phyloP scores from a whole-genome alignment of 768 basidiomycete species.

The Hortiboletus flavorubellus region DNA sequence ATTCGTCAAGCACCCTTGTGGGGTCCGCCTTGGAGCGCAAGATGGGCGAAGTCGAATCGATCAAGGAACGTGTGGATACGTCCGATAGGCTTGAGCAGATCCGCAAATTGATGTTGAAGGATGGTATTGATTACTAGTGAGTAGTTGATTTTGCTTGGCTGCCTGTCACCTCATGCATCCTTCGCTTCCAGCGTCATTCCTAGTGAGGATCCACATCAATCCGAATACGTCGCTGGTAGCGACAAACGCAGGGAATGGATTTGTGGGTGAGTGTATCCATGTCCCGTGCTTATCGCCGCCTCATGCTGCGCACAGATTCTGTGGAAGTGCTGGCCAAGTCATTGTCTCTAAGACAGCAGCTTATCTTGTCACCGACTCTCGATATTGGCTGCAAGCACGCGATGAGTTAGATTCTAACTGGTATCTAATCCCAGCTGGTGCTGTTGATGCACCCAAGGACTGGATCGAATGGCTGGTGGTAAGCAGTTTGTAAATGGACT shows the following conservation, averaged over 20 bases:
- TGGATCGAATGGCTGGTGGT: constrained; percentile 82
- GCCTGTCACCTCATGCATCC: constrained; percentile 5
- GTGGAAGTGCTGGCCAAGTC: constrained; percentile 67
- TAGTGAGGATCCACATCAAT: constrained; percentile 78
- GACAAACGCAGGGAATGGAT: constrained; percentile 80
- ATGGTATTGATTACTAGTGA: constrained; percentile 74
- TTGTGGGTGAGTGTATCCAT: constrained; percentile 54
- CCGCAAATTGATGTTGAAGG: constrained; percentile 62
- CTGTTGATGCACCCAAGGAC: constrained; percentile 51
- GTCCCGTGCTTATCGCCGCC: constrained; percentile 21
- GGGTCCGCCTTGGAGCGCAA: constrained; percentile 72
- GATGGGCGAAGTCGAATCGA: constrained; percentile 56
- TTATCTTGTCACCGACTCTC: constrained; percentile 75
- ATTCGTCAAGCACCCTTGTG: constrained; percentile 71
- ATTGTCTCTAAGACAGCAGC: constrained; percentile 64
- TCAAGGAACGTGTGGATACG: constrained; percentile 55
- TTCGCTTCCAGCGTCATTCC: constrained; percentile 58
- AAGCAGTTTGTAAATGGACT: constrained; percentile 19
- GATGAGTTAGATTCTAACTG: constrained; percentile 72
- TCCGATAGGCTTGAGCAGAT: constrained; percentile 56
- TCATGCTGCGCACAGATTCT: constrained; percentile 44
- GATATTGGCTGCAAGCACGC: constrained; percentile 80
- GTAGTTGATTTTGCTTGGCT: constrained; percentile 26
- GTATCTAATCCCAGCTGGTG: constrained; percentile 60
- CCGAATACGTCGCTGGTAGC: constrained; percentile 73